These are phyloP conservation scores for Xylaria sp. DNA, from an alignment of 2,329 filamentous ascomycete genomes.

Conservation along the genomic window DNA sequence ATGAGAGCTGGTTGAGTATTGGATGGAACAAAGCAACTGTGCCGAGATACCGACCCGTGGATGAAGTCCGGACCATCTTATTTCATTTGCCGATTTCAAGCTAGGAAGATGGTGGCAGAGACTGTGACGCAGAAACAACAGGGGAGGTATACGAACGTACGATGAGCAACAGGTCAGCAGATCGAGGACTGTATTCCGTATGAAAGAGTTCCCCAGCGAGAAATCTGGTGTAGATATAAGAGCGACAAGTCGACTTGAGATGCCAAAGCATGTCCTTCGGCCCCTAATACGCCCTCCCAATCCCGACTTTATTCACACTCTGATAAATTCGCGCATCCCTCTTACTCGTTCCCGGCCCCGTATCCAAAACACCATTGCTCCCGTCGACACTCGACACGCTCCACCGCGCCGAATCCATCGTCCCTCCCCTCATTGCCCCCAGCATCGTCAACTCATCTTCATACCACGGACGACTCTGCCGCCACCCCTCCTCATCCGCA, in stretches of 20 bases:
- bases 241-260: too few species aligned
- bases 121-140: too few species aligned
- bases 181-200: too few species aligned
- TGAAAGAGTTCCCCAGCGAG: too few species aligned
- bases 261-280: too few species aligned
- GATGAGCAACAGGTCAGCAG: too few species aligned
- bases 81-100: not conserved
- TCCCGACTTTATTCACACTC: conserved; percentile 6
- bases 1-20: too few species aligned
- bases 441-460: conserved; percentile 38
- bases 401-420: conserved; percentile 27
- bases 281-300: conserved; percentile 18
- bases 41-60: not conserved
- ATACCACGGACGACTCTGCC: conserved; percentile 37
- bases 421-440: conserved; percentile 28
- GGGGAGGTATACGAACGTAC: too few species aligned
- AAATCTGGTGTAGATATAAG: too few species aligned
- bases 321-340: not conserved
- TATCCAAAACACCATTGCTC: conserved; percentile 15
- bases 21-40: not conserved
- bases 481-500: conserved; percentile 22
- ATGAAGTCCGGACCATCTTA: not conserved
- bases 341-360: conserved; percentile 11
- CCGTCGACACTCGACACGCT: conserved; percentile 25
- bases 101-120: too few species aligned